Base-by-base conservation (phyloP, 2,329 filamentous ascomycete genomes). In the Ophiobolus disseminans region DNA sequence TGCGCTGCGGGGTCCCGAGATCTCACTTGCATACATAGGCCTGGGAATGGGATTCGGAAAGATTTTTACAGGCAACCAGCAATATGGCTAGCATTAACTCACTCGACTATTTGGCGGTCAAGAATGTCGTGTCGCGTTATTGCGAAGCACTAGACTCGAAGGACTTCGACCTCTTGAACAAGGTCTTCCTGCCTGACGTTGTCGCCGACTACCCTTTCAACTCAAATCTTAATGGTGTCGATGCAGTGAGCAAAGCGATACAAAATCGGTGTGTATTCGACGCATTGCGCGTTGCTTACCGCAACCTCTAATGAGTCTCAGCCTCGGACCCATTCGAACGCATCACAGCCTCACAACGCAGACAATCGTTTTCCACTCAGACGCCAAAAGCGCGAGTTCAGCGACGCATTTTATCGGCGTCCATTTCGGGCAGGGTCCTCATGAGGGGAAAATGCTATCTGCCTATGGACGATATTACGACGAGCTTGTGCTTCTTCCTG, bases 71-170 rank as follows among this genome's bases (percentile, higher is more conserved):
- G n/a, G n/a, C n/a, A n/a, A n/a, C 11, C 19, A 22, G 35, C 25
- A 38, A 11, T 17, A 64, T 62, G 59, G 39, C 55, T n/a, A 34
- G 42, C 3, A 16, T 57, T 21, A 68, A 61, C 36, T 53, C 65
- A 37, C 54, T 60, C 31, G 68, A 70, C 42, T 16, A 60, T 37
- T 43, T 74, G 35, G 73, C 74, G n/a, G 74, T 79, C 55, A 68
- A 66, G 32, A 78, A 78, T 54, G 66, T 67, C 6, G 55, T 78
- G 20, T 58, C 74, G 5, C 70, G 65, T 22, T 79, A 78, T 58
- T 77, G 75, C 59, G 67, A 77, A 32, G 76, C 75, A 1, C 63
- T 78, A 5, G 76, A 78, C 53, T 70, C 69, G 13, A 77, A 78
- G 48, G 48, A 73, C 44, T 76, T 73, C 39, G 35, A 55, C 4